Base-by-base conservation (phyloP, 441 rosid species). In the Aquilaria agallochum region DNA sequence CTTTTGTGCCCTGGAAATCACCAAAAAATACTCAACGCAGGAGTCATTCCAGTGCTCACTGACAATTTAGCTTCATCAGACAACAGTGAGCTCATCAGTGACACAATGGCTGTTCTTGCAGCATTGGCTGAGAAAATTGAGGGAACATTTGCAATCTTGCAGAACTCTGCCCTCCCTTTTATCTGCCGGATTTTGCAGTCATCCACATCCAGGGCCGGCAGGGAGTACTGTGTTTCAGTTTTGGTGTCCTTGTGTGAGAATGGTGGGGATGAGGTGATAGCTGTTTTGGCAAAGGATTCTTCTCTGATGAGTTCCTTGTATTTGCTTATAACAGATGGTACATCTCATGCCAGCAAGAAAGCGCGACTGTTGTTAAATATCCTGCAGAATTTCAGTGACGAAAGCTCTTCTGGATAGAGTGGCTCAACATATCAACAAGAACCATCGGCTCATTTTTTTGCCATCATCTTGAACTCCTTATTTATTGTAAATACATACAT, bases 91-190 rank as follows among this genome's bases (percentile, higher is more conserved):
- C 82, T 88, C 0, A 50, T 74, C 50, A 55, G 80, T 9, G 94
- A 91, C 72, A 73, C 84, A 14, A 63, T 88, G 36, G 96, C 94
- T 3, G 83, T 86, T 55, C 69, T 88, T 1, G 86, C 86, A 49
- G 55, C 79, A 32, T 32, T 89, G 31, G 78, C 90, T 0, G 92
- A 85, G 57, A 59, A 62, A 27, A 34, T 42, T 2, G 88, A 84
- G 0, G 97, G 93, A 27, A 54, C 83, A 14, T 58, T 70, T 2
- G 69, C 78, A 30, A 81, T 88, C 44, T 73, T 85, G 14, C 69
- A 65, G 50, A 67, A 79, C 5, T 72, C 83, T 2, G 83, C 74
- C 27, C 53, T 87, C 64, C 69, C 78, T 49, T 58, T 66, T 6
- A 52, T 83, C 13, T 57, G 60, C 0, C 69, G 72, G 65, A 47